Evolutionary conservation across 352 stramenopile species (phyloP).

Genomic region (Phytopythium sindhum): DNA sequence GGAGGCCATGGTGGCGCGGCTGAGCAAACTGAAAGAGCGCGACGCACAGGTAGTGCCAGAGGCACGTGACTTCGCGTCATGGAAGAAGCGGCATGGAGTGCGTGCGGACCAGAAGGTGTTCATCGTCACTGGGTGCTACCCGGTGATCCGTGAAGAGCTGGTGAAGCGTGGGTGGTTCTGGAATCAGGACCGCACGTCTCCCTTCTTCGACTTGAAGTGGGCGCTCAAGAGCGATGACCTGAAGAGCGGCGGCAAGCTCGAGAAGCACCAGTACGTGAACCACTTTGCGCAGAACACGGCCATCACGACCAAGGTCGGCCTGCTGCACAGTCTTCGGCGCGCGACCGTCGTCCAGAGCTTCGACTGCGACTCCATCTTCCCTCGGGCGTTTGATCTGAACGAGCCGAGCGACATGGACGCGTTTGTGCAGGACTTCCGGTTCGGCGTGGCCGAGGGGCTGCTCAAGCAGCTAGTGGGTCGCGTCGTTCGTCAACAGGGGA

Average conservation of each 20-base stretch:
- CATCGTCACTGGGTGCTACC: slow-evolving; percentile 90
- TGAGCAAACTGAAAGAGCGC: slow-evolving; percentile 71
- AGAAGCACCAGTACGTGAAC: slow-evolving; percentile 88
- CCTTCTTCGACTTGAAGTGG: slow-evolving; percentile 93
- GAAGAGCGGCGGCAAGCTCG: slow-evolving; percentile 57
- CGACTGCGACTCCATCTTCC: slow-evolving; percentile 83
- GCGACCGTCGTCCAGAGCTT: slow-evolving; percentile 80
- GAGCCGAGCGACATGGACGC: slow-evolving; percentile 74
- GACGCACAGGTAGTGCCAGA: slow-evolving; percentile 63
- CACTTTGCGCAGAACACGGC: slow-evolving; percentile 90
- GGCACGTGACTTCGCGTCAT: slow-evolving; percentile 82
- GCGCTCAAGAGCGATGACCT: slow-evolving; percentile 88
- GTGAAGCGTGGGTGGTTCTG: slow-evolving; percentile 87
- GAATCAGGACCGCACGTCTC: slow-evolving; percentile 78
- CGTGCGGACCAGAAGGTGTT: slow-evolving; percentile 83
- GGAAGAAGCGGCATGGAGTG: slow-evolving; percentile 88
- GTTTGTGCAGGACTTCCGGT: slow-evolving; percentile 92
- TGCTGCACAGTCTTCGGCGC: slow-evolving; percentile 81
- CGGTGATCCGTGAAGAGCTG: slow-evolving; percentile 87
- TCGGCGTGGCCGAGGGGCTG: slow-evolving; percentile 72
- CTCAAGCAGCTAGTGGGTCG: slow-evolving; percentile 63
- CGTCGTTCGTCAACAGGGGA: neutral
- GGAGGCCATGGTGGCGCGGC: slow-evolving; percentile 69
- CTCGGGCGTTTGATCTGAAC: slow-evolving; percentile 89
- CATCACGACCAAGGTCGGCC: slow-evolving; percentile 90